Conservation (phyloP, 2,329 filamentous ascomycete genomes). For the Chaetomium strumarium region DNA sequence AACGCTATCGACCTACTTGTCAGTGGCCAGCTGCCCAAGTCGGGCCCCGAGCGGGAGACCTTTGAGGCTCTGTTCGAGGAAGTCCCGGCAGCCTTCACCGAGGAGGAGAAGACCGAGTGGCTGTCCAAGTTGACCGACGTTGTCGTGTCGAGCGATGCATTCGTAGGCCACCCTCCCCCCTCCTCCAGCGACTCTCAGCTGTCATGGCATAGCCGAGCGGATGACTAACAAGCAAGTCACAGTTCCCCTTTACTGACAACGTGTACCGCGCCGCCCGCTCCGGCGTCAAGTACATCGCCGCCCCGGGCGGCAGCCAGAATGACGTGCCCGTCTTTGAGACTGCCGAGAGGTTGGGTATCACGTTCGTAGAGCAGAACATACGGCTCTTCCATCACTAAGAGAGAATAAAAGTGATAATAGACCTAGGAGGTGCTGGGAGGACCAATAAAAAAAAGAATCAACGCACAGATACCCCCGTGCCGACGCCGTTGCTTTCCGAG, state of each 20-base stretch:
- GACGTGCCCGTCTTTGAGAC: conserved; percentile 78
- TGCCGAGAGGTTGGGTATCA: conserved; percentile 85
- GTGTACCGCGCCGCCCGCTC: conserved; percentile 86
- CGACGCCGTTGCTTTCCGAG: not conserved
- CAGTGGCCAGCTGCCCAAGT: conserved; percentile 79
- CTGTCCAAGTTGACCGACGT: conserved; percentile 74
- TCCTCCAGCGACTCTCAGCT: not conserved
- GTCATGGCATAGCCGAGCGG: not conserved
- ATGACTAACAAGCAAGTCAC: conserved; percentile 1
- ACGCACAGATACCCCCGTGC: conserved; percentile 17
- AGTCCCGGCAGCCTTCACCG: conserved; percentile 74
- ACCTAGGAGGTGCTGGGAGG: not conserved
- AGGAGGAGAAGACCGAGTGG: conserved; percentile 82
- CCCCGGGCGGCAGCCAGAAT: conserved; percentile 85
- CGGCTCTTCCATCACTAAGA: conserved; percentile 89
- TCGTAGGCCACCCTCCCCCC: conserved; percentile 59
- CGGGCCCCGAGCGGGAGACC: conserved; percentile 73
- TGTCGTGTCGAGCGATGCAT: conserved; percentile 87
- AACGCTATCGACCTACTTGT: conserved; percentile 96
- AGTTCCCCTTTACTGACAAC: conserved; percentile 99
- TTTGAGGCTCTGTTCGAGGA: conserved; percentile 90
- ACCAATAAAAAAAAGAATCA: not conserved
- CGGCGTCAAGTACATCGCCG: conserved; percentile 92
- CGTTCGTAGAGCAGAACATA: conserved; percentile 91
- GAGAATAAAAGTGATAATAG: not conserved